Percentiles rank a stretch among this genome's conserved stretches.
Conservation (phyloP, 352 stramenopile species). For the Pythium rhizo-oryzae region DNA sequence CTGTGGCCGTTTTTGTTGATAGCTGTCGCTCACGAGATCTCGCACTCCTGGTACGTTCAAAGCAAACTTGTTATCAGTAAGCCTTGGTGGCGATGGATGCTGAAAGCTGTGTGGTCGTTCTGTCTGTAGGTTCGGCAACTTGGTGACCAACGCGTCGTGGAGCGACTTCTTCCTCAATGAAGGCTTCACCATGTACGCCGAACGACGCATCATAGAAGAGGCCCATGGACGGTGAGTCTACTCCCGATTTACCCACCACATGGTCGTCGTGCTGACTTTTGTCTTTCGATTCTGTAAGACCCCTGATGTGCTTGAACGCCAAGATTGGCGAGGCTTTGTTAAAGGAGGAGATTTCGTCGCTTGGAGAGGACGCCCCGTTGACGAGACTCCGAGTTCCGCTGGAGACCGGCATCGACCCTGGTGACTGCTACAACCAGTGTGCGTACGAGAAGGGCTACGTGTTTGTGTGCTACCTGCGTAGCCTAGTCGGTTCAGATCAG, state of each 20-base stretch:
- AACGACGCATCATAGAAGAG: conserved; percentile 68
- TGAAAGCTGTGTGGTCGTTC: not conserved
- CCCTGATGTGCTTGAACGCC: conserved; percentile 67
- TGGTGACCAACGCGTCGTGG: conserved; percentile 85
- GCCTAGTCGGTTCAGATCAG: conserved; percentile 62
- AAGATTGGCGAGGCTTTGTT: conserved; percentile 75
- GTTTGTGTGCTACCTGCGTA: conserved; percentile 77
- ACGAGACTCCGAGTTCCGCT: conserved; percentile 72
- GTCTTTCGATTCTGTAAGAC: conserved; percentile 25
- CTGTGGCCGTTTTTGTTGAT: not conserved
- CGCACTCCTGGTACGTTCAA: conserved; percentile 66
- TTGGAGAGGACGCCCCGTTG: conserved; percentile 70
- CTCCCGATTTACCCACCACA: not conserved
- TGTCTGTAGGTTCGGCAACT: conserved; percentile 69
- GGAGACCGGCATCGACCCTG: conserved; percentile 74
- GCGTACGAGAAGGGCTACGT: conserved; percentile 84
- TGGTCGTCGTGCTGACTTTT: not conserved
- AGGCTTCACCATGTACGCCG: conserved; percentile 89
- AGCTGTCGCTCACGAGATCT: conserved; percentile 85
- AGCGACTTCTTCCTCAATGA: conserved; percentile 90
- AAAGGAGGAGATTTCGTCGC: conserved; percentile 65
- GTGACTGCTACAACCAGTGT: conserved; percentile 83
- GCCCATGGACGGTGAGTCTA: conserved; percentile 62
- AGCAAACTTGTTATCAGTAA: not conserved
- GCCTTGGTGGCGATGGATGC: not conserved